These are phyloP conservation scores for Calonectria pseudoreteaudii DNA, from an alignment of 2,329 filamentous ascomycete species.

Conservation along the genomic window DNA sequence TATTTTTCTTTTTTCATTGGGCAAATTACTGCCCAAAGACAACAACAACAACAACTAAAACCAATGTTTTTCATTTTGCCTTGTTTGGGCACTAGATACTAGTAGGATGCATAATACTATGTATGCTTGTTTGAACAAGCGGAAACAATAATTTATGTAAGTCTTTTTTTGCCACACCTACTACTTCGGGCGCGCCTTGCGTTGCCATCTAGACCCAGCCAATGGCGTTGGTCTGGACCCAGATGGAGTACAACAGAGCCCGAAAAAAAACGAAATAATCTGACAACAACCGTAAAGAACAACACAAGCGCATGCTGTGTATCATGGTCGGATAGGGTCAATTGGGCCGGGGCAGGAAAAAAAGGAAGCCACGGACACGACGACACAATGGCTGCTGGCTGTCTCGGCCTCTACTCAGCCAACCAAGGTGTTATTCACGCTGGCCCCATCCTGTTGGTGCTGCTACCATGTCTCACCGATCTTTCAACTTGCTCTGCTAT, in stretches of 20 bases:
- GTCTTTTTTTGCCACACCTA: neutral
- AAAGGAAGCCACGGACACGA: neutral
- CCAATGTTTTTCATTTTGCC: neutral
- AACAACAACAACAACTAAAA: neutral
- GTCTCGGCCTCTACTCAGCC: neutral
- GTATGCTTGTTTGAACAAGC: neutral
- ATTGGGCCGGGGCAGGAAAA: neutral
- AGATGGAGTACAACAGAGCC: neutral
- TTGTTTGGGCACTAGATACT: neutral
- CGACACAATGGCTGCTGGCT: neutral
- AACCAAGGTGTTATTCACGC: neutral
- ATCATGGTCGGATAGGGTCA: neutral
- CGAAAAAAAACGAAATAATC: neutral
- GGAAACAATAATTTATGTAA: neutral
- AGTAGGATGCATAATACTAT: neutral
- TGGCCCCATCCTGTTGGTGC: neutral
- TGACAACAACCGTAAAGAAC: neutral
- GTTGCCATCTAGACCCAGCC: neutral
- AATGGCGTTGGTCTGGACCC: neutral
- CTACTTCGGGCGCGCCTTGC: neutral
- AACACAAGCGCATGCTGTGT: neutral
- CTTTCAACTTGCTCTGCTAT: neutral
- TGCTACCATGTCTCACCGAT: neutral
- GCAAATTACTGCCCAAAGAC: neutral
- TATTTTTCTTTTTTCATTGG: neutral